Conservation (phyloP, 1,139 yeast genomes). For the Debaryomycetaceae sp. region DNA sequence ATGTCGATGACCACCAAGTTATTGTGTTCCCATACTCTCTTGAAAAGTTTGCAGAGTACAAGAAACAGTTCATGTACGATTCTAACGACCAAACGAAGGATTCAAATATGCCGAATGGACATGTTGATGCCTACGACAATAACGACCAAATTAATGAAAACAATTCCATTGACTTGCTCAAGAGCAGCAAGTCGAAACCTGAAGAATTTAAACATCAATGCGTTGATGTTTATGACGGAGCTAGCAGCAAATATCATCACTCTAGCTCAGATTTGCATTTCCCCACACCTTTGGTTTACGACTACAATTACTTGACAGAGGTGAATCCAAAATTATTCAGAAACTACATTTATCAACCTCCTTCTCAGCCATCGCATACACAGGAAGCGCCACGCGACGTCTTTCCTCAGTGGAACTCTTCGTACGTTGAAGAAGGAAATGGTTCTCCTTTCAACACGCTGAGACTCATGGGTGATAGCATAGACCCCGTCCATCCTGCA, state of each 20-base stretch:
- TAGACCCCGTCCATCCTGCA: background rate
- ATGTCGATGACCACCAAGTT: conserved; percentile 59
- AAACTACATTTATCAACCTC: conserved; percentile 32
- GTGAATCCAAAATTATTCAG: conserved; percentile 40
- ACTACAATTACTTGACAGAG: conserved; percentile 39
- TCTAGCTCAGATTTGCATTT: conserved; percentile 12
- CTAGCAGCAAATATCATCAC: conserved; percentile 13
- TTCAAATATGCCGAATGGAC: background rate
- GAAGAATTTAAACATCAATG: conserved; percentile 4
- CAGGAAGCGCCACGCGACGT: conserved; percentile 16
- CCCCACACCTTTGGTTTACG: conserved; percentile 45
- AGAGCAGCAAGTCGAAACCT: conserved; percentile 1
- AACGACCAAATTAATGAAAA: background rate
- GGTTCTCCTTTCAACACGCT: conserved; percentile 3
- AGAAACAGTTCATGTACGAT: conserved; percentile 6
- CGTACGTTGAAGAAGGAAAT: conserved; percentile 6
- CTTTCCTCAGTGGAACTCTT: conserved; percentile 25
- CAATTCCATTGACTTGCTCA: background rate
- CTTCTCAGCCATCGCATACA: conserved; percentile 9
- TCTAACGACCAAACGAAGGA: conserved; percentile 1
- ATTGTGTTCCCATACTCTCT: conserved; percentile 51
- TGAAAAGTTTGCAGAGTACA: conserved; percentile 37
- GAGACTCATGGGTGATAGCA: background rate
- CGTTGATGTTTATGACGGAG: conserved; percentile 7
- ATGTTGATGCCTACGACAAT: conserved; percentile 1